phyloP scores from a whole-genome alignment of 345 rosid genomes.

The Linum lewisii region DNA sequence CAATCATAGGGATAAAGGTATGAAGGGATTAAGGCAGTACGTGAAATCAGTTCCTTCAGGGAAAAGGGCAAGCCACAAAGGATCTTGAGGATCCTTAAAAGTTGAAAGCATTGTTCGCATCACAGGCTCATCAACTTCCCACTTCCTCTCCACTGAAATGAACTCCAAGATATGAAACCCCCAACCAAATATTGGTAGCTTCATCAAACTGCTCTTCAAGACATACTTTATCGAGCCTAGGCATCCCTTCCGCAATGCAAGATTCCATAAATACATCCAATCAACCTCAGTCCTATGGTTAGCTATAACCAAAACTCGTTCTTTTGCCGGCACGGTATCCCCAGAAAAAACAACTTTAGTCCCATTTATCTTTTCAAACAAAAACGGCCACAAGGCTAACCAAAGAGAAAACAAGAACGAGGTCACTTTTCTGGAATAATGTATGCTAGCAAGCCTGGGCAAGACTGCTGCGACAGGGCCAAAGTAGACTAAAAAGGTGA shows the following conservation, averaged over 20 bases:
- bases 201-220: constrained; percentile 81
- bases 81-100: constrained; percentile 56
- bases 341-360: constrained; percentile 64
- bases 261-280: constrained; percentile 91
- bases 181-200: constrained; percentile 70
- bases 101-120: constrained; percentile 49
- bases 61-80: constrained; percentile 82
- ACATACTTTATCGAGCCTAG: constrained; percentile 68
- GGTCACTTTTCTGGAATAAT: constrained; percentile 41
- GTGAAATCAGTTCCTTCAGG: constrained; percentile 91
- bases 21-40: constrained; percentile 30
- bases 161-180: constrained; percentile 80
- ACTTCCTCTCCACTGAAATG: constrained; percentile 78
- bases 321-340: constrained; percentile 39
- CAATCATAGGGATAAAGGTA: constrained; percentile 3
- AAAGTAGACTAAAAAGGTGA: constrained; percentile 54
- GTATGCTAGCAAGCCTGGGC: constrained; percentile 39
- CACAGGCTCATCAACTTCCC: constrained; percentile 63
- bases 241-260: constrained; percentile 66
- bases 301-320: constrained; percentile 54
- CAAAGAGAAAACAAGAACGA: constrained; percentile 57
- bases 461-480: constrained; percentile 36
- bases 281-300: constrained; percentile 92
- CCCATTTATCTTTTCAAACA: constrained; percentile 65
- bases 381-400: constrained; percentile 78